Base-by-base conservation (phyloP, 495 filamentous ascomycete genomes). In the Aspergillus sclerotioniger region DNA sequence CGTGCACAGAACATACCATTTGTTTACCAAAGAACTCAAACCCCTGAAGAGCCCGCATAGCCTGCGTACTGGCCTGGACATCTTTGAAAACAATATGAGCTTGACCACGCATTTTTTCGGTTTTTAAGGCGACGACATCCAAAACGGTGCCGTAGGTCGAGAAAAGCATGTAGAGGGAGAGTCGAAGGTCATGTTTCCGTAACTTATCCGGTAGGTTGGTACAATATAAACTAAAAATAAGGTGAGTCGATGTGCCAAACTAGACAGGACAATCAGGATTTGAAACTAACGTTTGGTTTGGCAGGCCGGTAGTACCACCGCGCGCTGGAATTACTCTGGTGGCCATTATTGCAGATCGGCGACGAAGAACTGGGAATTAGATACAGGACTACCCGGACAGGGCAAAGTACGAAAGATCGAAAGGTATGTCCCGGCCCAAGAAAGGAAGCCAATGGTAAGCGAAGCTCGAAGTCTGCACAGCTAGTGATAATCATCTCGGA, bases 11-110 rank as follows among this genome's bases (percentile, higher is more conserved):
- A 75, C 88, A 43, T 72, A 96, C 94, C 82, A 98, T 88, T 56
- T 92, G 82, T 62, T 85, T 87, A 29, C 93, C 94, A 58, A 92
- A 87, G 62, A 98, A 90, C 15, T 93, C 84, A 63, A 92, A 90
- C 0, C 90, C 91, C 62, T 98, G 87, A 25, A 96, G 76, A 29
- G 89, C 84, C 54, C 92, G 80, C 86, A 98, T 88, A 2, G 94
- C 94, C 66, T 95, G 90, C 31, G 92, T 94, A 46, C 90, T 91
- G 3, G 87, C 82, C 56, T 93, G 87, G 12, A 92, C 76, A 67
- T 99, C 94, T 57, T 89, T 84, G 71, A 90, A 97, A 3, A 92
- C 90, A 47, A 99, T 79, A 67, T 97, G 92, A 51, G 94, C 95
- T 71, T 98, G 94, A 2, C 94, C 94, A 35, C 95, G 89, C 88